Evolutionary conservation across 129 eudicot genomes (phyloP).

Genomic region (Lactuca saligna): DNA sequence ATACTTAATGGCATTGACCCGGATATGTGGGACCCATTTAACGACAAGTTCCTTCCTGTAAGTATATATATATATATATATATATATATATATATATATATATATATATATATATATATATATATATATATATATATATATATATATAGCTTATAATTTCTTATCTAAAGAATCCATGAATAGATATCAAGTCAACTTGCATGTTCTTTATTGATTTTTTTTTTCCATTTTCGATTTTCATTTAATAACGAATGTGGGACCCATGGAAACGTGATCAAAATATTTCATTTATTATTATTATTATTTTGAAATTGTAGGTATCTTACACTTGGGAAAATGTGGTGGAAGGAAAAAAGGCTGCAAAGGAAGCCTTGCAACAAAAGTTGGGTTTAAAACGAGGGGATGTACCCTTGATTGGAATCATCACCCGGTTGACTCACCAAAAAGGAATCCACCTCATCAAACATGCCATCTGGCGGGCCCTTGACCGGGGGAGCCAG

Average conservation of each 20-base stretch:
- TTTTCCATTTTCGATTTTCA: too few relatives aligned
- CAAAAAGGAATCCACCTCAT: constrained; percentile 98
- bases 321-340: constrained; percentile 87
- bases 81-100: too few relatives aligned
- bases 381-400: constrained; percentile 67
- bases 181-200: too few relatives aligned
- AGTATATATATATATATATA: constrained; percentile 37
- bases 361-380: constrained; percentile 93
- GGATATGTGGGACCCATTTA: constrained; percentile 96
- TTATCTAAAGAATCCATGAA: too few relatives aligned
- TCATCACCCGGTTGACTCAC: constrained; percentile 93
- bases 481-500: constrained; percentile 88
- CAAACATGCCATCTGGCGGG: constrained; percentile 95
- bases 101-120: too few relatives aligned
- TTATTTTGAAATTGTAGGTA: constrained; percentile 36
- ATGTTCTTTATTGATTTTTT: neutral
- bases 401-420: constrained; percentile 83
- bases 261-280: too few relatives aligned
- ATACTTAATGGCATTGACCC: constrained; percentile 98
- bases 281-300: constrained; percentile 7
- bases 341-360: constrained; percentile 92
- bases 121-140: too few relatives aligned
- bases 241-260: too few relatives aligned
- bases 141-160: too few relatives aligned
- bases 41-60: constrained; percentile 89